Evolutionary conservation across 2,329 filamentous ascomycete genomes (phyloP).

Genomic region (Alternaria metachromatica): DNA sequence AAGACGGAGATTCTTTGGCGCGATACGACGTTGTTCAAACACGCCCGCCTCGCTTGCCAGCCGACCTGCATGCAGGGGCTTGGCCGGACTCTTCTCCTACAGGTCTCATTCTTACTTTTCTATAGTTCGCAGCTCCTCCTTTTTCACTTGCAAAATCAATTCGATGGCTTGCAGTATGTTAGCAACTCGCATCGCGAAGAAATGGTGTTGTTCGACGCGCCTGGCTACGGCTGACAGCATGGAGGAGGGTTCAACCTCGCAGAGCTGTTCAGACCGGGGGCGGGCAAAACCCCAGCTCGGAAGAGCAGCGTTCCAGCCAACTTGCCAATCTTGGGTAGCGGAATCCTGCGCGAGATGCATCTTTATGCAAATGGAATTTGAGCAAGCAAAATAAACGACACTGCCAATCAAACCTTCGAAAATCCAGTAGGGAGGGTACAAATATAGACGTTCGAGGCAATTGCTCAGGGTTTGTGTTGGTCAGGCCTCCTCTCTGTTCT

Average conservation of each 20-base stretch:
- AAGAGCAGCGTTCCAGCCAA: background rate
- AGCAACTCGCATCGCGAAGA: background rate
- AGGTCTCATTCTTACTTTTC: conserved; percentile 3
- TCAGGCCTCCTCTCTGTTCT: background rate
- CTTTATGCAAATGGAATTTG: conserved; percentile 1
- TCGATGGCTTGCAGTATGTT: background rate
- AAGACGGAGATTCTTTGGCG: conserved; percentile 1
- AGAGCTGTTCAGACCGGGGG: background rate
- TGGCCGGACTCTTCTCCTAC: background rate
- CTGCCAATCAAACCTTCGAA: background rate
- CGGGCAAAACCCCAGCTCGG: background rate
- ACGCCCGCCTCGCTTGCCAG: conserved; percentile 28
- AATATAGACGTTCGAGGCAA: background rate
- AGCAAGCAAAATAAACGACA: background rate
- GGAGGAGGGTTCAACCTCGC: background rate
- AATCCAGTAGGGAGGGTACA: background rate
- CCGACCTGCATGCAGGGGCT: conserved; percentile 22
- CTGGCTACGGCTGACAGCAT: background rate
- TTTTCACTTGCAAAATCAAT: background rate
- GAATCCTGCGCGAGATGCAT: conserved; percentile 1
- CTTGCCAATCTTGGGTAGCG: conserved; percentile 8
- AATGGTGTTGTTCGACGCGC: background rate
- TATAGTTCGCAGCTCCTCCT: background rate
- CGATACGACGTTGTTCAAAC: background rate
- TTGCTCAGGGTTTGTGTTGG: background rate